phyloP scores from a whole-genome alignment of 768 basidiomycete genomes.

The Amanita muscaria region DNA sequence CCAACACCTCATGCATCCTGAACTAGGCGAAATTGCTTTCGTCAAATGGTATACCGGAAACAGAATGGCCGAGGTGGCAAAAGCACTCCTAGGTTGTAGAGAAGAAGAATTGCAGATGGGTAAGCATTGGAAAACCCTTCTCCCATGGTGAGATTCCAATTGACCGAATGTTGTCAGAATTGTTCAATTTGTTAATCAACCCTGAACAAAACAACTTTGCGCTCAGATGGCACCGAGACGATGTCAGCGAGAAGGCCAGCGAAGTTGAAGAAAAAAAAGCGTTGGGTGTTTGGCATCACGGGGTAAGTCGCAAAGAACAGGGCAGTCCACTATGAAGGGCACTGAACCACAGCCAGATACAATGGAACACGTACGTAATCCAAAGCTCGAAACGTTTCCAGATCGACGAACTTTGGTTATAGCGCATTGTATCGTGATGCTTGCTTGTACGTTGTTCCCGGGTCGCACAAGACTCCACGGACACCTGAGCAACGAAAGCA shows the following conservation, averaged over 20 bases:
- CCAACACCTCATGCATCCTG: constrained; percentile 78
- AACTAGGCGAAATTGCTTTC: constrained; percentile 49
- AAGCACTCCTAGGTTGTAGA: constrained; percentile 45
- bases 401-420: background rate
- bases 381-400: background rate
- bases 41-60: constrained; percentile 60
- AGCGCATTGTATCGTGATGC: constrained; percentile 62
- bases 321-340: background rate
- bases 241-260: constrained; percentile 49
- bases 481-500: constrained; percentile 48
- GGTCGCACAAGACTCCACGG: constrained; percentile 51
- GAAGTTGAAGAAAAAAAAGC: constrained; percentile 51
- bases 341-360: constrained; percentile 35
- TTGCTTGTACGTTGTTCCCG: constrained; percentile 65
- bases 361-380: constrained; percentile 70
- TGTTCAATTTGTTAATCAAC: constrained; percentile 72
- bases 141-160: background rate
- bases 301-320: constrained; percentile 33
- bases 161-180: constrained; percentile 31
- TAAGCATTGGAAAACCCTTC: constrained; percentile 24
- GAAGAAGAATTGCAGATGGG: constrained; percentile 65
- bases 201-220: constrained; percentile 58
- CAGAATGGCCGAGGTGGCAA: constrained; percentile 33
- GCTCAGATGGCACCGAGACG: constrained; percentile 75
- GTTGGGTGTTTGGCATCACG: constrained; percentile 53